A percentile compares a stretch with the other conserved stretches of the same genome.
phyloP scores from a whole-genome alignment of 768 basidiomycete species.

The Lactifluus echinatus region DNA sequence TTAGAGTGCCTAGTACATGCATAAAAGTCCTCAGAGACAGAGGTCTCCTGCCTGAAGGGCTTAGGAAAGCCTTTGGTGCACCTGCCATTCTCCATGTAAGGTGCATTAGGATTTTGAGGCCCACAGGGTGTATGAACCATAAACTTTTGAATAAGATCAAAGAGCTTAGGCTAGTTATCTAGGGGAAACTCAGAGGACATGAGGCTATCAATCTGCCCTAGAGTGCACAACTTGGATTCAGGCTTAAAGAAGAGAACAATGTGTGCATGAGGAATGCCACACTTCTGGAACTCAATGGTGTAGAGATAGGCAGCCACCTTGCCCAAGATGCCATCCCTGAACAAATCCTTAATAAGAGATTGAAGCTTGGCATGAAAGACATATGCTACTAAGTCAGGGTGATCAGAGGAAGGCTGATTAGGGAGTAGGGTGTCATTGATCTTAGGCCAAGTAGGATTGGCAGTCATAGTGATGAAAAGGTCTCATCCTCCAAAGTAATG shows the following conservation, averaged over 20 bases:
- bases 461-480: conserved; percentile 37
- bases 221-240: conserved; percentile 27
- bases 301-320: conserved; percentile 36
- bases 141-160: conserved; percentile 30
- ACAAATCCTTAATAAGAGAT: conserved; percentile 24
- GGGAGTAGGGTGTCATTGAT: background rate
- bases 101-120: conserved; percentile 26
- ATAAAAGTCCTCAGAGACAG: conserved; percentile 34
- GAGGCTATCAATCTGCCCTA: conserved; percentile 32
- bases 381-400: too few relatives aligned
- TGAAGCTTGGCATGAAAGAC: background rate
- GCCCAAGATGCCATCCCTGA: conserved; percentile 37
- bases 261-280: conserved; percentile 48
- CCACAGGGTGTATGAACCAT: conserved; percentile 48
- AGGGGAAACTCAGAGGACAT: conserved; percentile 35
- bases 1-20: conserved; percentile 32
- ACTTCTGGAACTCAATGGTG: conserved; percentile 51
- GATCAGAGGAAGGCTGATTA: background rate
- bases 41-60: conserved; percentile 28
- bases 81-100: conserved; percentile 34
- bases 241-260: conserved; percentile 35
- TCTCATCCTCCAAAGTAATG: background rate
- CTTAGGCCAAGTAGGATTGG: conserved; percentile 41
- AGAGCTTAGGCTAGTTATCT: conserved; percentile 31
- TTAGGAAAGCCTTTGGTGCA: conserved; percentile 42